Percentiles rank a stretch among this genome's conserved stretches.
phyloP scores from a whole-genome alignment of 768 basidiomycete genomes.

The Russula brevipes region DNA sequence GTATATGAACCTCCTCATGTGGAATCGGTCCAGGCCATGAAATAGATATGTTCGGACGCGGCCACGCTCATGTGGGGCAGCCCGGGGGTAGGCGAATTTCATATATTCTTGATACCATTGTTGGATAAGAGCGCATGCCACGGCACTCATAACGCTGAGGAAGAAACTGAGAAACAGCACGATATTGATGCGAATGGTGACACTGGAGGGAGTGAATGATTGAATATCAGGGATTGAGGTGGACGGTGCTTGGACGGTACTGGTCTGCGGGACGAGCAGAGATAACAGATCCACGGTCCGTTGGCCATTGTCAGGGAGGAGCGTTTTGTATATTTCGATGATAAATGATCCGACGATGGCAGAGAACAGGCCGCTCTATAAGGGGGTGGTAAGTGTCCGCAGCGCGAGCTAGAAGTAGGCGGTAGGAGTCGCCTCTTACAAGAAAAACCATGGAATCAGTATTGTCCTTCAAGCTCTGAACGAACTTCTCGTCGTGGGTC shows the following conservation, averaged over 20 bases:
- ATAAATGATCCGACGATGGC: conserved; percentile 24
- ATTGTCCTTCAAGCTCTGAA: conserved; percentile 19
- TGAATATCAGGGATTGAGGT: neutral
- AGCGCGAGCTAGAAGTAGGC: neutral
- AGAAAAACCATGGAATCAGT: conserved; percentile 24
- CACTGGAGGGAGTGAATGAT: neutral
- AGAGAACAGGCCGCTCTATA: conserved; percentile 22
- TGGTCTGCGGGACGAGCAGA: no score
- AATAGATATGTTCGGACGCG: conserved; percentile 12
- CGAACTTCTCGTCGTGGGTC: conserved; percentile 12
- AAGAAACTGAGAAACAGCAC: conserved; percentile 18
- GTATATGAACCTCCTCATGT: conserved; percentile 12
- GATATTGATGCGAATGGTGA: conserved; percentile 16
- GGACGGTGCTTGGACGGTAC: no score
- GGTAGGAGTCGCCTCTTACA: conserved; percentile 7
- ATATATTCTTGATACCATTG: conserved; percentile 19
- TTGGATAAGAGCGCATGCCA: conserved; percentile 17
- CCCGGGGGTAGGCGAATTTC: neutral
- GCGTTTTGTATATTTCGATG: conserved; percentile 20
- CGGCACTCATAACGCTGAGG: conserved; percentile 12
- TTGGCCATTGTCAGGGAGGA: conserved; percentile 10
- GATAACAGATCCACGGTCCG: conserved; percentile 2
- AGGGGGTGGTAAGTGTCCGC: neutral
- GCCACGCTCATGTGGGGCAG: conserved; percentile 9
- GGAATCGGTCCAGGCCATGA: conserved; percentile 7